Evolutionary conservation across 805 yeast genomes (phyloP).

Genomic region (Candida pseudoglaebosa): DNA sequence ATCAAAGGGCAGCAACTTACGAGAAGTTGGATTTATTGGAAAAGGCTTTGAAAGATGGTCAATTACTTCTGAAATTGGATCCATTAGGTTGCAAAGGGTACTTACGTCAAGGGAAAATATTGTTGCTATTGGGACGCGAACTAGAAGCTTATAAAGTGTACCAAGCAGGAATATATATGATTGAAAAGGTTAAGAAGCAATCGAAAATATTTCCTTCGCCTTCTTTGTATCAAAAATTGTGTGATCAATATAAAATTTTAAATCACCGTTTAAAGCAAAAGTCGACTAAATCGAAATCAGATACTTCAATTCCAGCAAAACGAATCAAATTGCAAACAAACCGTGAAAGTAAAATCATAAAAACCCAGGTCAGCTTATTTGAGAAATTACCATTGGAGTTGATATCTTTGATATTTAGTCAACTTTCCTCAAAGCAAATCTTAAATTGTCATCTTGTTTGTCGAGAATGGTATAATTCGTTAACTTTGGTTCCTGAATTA

Average conservation of each 20-base stretch:
- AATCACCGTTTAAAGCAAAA: slow-evolving; percentile 19
- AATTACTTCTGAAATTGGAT: slow-evolving; percentile 28
- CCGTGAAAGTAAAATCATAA: slow-evolving; percentile 5
- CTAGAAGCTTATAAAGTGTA: slow-evolving; percentile 33
- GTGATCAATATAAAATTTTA: slow-evolving; percentile 18
- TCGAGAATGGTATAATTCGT: slow-evolving; percentile 27
- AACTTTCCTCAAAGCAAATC: slow-evolving; percentile 17
- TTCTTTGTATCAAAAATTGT: slow-evolving; percentile 24
- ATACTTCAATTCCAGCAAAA: background rate
- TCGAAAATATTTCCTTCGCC: slow-evolving; percentile 27
- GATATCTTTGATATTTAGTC: slow-evolving; percentile 22
- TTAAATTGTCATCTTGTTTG: slow-evolving; percentile 31
- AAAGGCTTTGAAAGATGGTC: slow-evolving; percentile 37
- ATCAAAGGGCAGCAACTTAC: slow-evolving; percentile 48
- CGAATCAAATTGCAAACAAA: slow-evolving; percentile 9
- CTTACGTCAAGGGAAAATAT: slow-evolving; percentile 40
- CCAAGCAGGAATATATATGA: slow-evolving; percentile 34
- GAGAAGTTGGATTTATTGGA: slow-evolving; percentile 34
- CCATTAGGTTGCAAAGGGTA: slow-evolving; percentile 50
- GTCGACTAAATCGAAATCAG: slow-evolving; percentile 5
- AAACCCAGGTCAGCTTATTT: slow-evolving; percentile 23
- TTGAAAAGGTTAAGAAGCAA: slow-evolving; percentile 27
- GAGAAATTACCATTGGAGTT: slow-evolving; percentile 26
- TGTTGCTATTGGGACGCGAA: slow-evolving; percentile 18
- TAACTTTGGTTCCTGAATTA: slow-evolving; percentile 23